Conservation (phyloP, 331 rosid species). For the Arachis monticola region DNA sequence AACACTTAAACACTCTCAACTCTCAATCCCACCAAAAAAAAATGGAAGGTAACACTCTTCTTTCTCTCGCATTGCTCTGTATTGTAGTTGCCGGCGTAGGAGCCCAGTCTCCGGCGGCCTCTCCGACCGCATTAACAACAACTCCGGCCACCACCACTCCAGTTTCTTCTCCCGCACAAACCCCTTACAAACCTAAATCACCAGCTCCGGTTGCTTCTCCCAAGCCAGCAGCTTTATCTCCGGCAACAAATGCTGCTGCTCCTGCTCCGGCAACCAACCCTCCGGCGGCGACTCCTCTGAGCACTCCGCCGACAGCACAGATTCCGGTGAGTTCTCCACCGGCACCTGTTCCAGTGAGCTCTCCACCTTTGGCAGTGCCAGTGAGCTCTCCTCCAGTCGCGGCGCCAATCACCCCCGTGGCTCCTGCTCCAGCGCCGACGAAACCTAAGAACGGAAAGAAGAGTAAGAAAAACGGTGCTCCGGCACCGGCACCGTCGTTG, state of each 20-base stretch:
- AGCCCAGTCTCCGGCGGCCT: conserved; percentile 71
- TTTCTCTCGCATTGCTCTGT: conserved; percentile 76
- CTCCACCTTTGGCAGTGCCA: conserved; percentile 52
- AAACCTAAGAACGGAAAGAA: conserved; percentile 49
- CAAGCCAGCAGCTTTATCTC: conserved; percentile 26
- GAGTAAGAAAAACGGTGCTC: conserved; percentile 59
- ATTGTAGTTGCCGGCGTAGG: conserved; percentile 77
- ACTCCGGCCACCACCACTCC: conserved; percentile 47
- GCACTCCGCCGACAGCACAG: conserved; percentile 46
- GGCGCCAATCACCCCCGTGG: conserved; percentile 52
- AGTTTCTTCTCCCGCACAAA: conserved; percentile 48
- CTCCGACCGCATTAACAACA: conserved; percentile 55
- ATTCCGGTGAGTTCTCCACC: conserved; percentile 48
- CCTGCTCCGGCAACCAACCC: conserved; percentile 33
- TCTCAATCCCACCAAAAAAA: neutral
- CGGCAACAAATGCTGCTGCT: neutral
- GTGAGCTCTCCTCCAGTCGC: conserved; percentile 48
- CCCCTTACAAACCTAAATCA: conserved; percentile 58
- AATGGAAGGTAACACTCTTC: conserved; percentile 63
- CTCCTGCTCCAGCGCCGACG: conserved; percentile 74
- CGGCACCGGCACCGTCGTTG: conserved; percentile 64
- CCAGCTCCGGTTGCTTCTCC: conserved; percentile 42
- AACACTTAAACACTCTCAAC: neutral
- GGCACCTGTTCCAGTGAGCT: conserved; percentile 38
- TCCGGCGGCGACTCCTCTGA: conserved; percentile 38